Percentiles rank a stretch among this genome's conserved stretches.
Conservation (phyloP, 2,329 filamentous ascomycete species). For the Exophiala dermatitidis region DNA sequence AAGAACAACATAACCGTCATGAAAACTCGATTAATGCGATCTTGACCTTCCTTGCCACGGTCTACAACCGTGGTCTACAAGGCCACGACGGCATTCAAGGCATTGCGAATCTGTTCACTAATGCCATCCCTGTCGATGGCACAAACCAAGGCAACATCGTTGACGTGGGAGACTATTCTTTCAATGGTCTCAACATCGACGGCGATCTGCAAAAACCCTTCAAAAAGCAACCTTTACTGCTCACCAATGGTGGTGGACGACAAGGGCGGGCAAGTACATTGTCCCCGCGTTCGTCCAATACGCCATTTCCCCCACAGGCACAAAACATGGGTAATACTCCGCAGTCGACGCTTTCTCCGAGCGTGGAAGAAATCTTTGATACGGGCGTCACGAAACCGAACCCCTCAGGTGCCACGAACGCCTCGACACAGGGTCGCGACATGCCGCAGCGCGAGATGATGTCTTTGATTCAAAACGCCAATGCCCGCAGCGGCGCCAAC, state of each 20-base stretch:
- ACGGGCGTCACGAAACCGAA: slow-evolving; percentile 22
- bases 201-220: slow-evolving; percentile 35
- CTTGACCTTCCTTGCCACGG: slow-evolving; percentile 88
- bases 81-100: slow-evolving; percentile 59
- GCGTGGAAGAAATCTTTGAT: slow-evolving; percentile 42
- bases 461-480: slow-evolving; percentile 43
- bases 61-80: slow-evolving; percentile 89
- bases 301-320: slow-evolving; percentile 18
- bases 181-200: slow-evolving; percentile 31
- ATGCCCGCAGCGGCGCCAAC: slow-evolving; percentile 34
- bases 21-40: slow-evolving; percentile 99
- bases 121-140: slow-evolving; percentile 55
- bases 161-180: slow-evolving; percentile 51
- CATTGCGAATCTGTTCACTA: slow-evolving; percentile 72
- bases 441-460: slow-evolving; percentile 41
- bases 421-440: slow-evolving; percentile 8
- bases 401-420: slow-evolving; percentile 3
- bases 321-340: slow-evolving; percentile 2
- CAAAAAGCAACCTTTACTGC: slow-evolving; percentile 42
- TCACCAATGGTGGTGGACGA: slow-evolving; percentile 38
- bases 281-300: slow-evolving; percentile 31
- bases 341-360: slow-evolving; percentile 26
- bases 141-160: slow-evolving; percentile 53
- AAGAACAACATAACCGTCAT: slow-evolving; percentile 88
- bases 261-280: slow-evolving; percentile 33